Percentiles rank a stretch among this genome's conserved stretches.
Conservation (phyloP, 306 rosid species). For the Prunus mume region DNA sequence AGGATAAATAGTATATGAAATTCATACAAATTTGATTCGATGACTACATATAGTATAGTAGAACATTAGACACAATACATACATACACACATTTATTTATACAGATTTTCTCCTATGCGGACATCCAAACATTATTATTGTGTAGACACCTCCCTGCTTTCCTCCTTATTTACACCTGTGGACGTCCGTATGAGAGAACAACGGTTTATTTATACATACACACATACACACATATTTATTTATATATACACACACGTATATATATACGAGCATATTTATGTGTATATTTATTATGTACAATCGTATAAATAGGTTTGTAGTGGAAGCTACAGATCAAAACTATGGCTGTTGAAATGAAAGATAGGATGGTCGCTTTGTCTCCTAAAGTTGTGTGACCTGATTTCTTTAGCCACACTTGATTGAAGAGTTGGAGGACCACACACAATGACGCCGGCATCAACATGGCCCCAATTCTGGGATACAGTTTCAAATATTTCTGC, state of each 20-base stretch:
- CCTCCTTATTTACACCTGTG: too few relatives aligned
- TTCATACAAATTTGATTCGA: too few relatives aligned
- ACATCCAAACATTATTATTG: too few relatives aligned
- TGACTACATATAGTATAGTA: too few relatives aligned
- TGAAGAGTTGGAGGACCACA: constrained; percentile 91
- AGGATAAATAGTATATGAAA: too few relatives aligned
- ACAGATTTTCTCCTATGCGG: too few relatives aligned
- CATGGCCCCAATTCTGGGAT: constrained; percentile 63
- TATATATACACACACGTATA: neutral
- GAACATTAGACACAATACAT: too few relatives aligned
- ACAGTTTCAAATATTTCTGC: constrained; percentile 63
- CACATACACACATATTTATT: neutral
- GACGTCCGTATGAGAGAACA: too few relatives aligned
- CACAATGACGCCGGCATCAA: constrained; percentile 74
- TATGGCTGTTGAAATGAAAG: constrained; percentile 87
- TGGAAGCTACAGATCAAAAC: constrained; percentile 73
- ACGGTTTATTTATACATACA: too few relatives aligned
- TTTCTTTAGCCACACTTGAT: constrained; percentile 77
- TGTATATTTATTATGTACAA: neutral
- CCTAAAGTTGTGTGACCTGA: constrained; percentile 56
- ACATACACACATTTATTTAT: too few relatives aligned
- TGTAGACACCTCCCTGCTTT: too few relatives aligned
- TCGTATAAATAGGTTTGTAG: neutral
- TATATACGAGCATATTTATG: neutral
- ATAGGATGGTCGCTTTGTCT: constrained; percentile 58